phyloP scores from a whole-genome alignment of 2,329 filamentous ascomycete species.

The Exserohilum rostratum region DNA sequence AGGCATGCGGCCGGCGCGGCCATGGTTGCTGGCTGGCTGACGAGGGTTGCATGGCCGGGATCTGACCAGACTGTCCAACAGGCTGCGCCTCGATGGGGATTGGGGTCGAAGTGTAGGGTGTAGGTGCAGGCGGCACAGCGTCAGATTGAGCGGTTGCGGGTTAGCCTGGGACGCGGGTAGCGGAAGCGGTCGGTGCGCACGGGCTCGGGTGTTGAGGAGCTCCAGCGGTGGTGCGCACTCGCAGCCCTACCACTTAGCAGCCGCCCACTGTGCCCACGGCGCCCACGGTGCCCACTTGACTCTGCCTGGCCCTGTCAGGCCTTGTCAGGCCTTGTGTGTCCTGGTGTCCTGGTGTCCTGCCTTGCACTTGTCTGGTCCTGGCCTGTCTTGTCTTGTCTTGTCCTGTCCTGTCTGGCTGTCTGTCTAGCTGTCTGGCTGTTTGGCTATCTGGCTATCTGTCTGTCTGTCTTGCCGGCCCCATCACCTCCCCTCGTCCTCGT shows the following conservation, averaged over 20 bases:
- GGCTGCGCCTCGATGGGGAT: conserved; percentile 5
- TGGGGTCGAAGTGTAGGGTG: not conserved
- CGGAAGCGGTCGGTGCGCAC: conserved; percentile 16
- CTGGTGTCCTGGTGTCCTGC: no score
- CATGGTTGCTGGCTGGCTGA: conserved; percentile 6
- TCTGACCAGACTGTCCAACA: conserved; percentile 12
- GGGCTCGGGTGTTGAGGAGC: conserved; percentile 1
- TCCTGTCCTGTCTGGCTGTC: not conserved
- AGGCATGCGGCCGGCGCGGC: conserved; percentile 14
- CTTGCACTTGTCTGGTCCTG: no score
- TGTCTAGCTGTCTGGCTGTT: not conserved
- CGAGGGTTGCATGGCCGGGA: conserved; percentile 6
- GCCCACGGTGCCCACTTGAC: no score
- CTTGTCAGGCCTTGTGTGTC: not conserved
- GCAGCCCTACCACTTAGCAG: conserved; percentile 31
- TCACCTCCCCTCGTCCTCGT: no score
- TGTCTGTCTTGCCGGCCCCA: not conserved
- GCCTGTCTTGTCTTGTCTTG: not conserved
- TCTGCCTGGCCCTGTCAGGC: not conserved
- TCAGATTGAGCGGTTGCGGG: conserved; percentile 1
- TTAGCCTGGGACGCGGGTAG: conserved; percentile 19
- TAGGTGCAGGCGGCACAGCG: conserved; percentile 14
- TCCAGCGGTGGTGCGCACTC: conserved; percentile 7
- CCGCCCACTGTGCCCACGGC: not conserved
- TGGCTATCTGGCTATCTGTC: not conserved